These are phyloP conservation scores for Xylaria acuta DNA, from an alignment of 495 filamentous ascomycete species.

Conservation along the genomic window DNA sequence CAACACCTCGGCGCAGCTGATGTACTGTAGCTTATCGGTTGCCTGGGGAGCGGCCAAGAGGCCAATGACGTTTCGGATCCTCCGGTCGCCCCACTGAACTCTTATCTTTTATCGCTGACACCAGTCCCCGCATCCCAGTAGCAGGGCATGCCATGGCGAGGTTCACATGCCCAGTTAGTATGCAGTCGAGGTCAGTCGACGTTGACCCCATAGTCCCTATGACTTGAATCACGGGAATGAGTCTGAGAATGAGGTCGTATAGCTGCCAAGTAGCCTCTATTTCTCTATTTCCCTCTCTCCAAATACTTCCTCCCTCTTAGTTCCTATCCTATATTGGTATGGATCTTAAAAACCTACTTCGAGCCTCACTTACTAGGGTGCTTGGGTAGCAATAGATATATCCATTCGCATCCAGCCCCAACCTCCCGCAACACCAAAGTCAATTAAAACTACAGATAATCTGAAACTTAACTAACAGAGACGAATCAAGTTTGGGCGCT, in stretches of 20 bases:
- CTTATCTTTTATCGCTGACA: neutral
- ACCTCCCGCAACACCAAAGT: too few relatives aligned
- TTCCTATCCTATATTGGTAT: neutral
- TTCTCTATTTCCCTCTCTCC: neutral
- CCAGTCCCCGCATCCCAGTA: neutral
- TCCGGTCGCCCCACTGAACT: neutral
- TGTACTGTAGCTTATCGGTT: neutral
- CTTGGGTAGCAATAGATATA: neutral
- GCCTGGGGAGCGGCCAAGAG: slow-evolving; percentile 16
- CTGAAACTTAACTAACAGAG: neutral
- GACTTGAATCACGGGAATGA: neutral
- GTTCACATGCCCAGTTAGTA: too few relatives aligned
- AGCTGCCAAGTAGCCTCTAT: neutral
- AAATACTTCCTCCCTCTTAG: neutral
- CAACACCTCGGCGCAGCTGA: neutral
- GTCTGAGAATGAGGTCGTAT: neutral
- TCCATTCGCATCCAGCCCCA: neutral
- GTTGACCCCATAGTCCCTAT: neutral
- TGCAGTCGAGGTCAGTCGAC: neutral
- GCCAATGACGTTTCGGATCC: slow-evolving; percentile 17
- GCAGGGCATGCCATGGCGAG: too few relatives aligned
- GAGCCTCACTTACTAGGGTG: neutral
- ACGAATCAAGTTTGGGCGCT: neutral
- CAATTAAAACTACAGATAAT: too few relatives aligned
- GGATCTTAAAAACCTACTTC: neutral